phyloP scores from a whole-genome alignment of 2,329 filamentous ascomycete species.

The Trichocomaceae sp. region DNA sequence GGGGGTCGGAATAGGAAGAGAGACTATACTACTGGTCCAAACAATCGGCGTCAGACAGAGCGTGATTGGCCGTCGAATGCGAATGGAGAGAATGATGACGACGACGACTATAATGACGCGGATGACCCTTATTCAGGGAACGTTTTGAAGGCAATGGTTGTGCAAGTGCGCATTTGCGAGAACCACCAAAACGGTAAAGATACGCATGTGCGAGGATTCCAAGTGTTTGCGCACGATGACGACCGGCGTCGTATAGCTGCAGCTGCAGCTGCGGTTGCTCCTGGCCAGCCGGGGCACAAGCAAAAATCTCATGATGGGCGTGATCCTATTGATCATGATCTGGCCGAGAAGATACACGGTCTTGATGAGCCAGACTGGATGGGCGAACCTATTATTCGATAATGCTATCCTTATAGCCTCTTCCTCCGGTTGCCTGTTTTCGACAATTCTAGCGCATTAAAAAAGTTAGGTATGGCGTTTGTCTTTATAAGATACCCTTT shows the following conservation, averaged over 20 bases:
- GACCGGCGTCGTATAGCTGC: conserved; percentile 25
- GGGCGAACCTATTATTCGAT: conserved; percentile 44
- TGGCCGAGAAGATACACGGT: conserved; percentile 20
- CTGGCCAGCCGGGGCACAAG: conserved; percentile 14
- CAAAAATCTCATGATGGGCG: conserved; percentile 23
- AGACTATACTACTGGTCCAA: conserved; percentile 13
- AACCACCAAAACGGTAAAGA: conserved; percentile 99
- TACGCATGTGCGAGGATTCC: conserved; percentile 90
- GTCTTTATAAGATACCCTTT: conserved; percentile 8
- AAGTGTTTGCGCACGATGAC: conserved; percentile 62
- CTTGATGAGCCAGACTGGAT: conserved; percentile 45
- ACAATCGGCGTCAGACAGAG: not conserved
- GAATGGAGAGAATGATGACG: conserved; percentile 17
- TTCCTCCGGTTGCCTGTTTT: not conserved
- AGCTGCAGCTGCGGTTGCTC: conserved; percentile 13
- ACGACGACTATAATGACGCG: conserved; percentile 20
- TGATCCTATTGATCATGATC: conserved; percentile 19
- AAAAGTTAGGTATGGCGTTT: not conserved
- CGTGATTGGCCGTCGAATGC: not conserved
- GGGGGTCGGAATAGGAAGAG: conserved; percentile 39
- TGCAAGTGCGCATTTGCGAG: conserved; percentile 86
- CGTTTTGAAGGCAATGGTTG: conserved; percentile 77
- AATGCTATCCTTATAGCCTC: not conserved
- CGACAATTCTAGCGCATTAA: not conserved
- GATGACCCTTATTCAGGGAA: conserved; percentile 52